Evolutionary conservation across 805 yeast species (phyloP), one percentile per base, ranked within the genome.

Genomic region (Candida sphagnicola): DNA sequence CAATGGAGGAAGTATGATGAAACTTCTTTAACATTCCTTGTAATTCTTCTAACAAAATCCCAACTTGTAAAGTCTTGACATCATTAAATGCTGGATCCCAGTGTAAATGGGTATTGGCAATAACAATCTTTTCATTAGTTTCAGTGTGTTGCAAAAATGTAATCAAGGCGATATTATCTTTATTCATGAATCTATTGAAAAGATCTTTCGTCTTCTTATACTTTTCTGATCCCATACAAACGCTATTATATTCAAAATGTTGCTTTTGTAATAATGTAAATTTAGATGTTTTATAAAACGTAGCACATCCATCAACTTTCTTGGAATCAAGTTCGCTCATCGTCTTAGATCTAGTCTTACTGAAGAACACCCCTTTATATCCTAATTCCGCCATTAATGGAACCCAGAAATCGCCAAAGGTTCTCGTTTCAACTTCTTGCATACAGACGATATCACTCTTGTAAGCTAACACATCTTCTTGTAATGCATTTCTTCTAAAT

Each of bases 31-130:
- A 64, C 34, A 86, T 61, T 5, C 66, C 65, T 56, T 87, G 93
- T 54, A 95, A 63, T 62, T 93, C 96, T 52, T 91, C 97, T 51
- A 93, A 65, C 46, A 93, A 67, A 19, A 93, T 83, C 31, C 96
- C 97, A 40, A 86, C 93, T 68, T 93, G 99, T 65, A 93, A 83
- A 2, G 97, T 80, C 61, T 93, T 93, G 40, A 93, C 99, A 64
- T 93, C 99, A 57, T 87, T 87, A 56, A 82, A 86, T 35, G 85
- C 87, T 3, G 99, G 99, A 67, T 93, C 97, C 98, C 99, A 93
- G 61, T 91, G 97, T 59, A 93, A 77, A 72, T 93, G 99, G 0
- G 98, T 91, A 53, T 89, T 91, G 3, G 85, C 89, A 26, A 88
- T 70, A 48, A 86, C 72, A 28, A 91, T 63, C 45, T 75, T 75